phyloP scores from a whole-genome alignment of 1,139 yeast species.

The Taiozyma sp. region DNA sequence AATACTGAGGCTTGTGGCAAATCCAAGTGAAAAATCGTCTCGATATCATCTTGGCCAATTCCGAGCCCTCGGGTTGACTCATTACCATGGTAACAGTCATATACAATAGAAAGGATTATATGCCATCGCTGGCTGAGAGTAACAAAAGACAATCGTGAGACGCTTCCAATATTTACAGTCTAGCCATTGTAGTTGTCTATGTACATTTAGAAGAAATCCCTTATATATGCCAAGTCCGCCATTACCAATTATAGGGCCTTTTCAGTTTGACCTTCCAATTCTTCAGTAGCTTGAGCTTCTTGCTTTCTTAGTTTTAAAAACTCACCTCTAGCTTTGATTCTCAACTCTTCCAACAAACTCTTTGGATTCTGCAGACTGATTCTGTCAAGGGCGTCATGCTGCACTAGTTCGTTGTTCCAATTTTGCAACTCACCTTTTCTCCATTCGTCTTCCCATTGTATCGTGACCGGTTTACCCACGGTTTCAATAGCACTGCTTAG shows the following conservation, averaged over 20 bases:
- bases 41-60: not conserved
- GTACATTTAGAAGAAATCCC: not conserved
- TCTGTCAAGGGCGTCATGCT: constrained; percentile 56
- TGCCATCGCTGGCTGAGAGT: too few relatives aligned
- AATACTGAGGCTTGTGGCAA: not conserved
- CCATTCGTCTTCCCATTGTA: constrained; percentile 85
- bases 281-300: not conserved
- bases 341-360: constrained; percentile 56
- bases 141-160: too few relatives aligned
- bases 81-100: not conserved
- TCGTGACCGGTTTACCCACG: constrained; percentile 43
- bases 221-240: not conserved
- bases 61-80: not conserved
- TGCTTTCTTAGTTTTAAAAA: constrained; percentile 12
- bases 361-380: constrained; percentile 63
- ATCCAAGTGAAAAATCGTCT: not conserved
- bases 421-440: constrained; percentile 70
- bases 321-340: constrained; percentile 31
- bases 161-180: too few relatives aligned
- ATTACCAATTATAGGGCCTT: not conserved
- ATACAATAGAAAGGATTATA: not conserved
- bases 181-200: not conserved
- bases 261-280: not conserved
- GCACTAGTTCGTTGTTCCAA: constrained; percentile 56
- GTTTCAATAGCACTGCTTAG: constrained; percentile 67